Conservation (phyloP, 2,329 filamentous ascomycete genomes). For the Colletotrichum cereale region DNA sequence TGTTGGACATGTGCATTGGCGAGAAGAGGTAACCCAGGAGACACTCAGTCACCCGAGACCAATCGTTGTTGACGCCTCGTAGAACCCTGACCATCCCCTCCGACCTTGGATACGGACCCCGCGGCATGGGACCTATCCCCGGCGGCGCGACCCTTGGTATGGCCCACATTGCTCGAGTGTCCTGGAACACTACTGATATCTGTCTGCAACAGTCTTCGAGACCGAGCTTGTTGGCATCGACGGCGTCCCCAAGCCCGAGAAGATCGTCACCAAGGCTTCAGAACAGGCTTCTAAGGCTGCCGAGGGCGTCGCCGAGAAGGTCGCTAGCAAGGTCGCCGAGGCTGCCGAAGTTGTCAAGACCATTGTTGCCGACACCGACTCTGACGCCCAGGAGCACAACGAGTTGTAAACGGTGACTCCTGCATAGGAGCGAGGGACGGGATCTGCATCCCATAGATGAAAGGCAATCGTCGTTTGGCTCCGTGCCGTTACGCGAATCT, state of each 20-base stretch:
- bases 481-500: background rate
- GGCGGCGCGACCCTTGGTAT: conserved; percentile 80
- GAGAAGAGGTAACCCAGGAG: conserved; percentile 75
- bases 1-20: conserved; percentile 94
- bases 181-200: background rate
- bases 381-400: conserved; percentile 67
- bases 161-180: background rate
- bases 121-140: conserved; percentile 84
- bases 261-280: conserved; percentile 57
- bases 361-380: conserved; percentile 65
- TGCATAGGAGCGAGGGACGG: background rate
- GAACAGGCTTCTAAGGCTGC: conserved; percentile 48
- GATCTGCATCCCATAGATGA: conserved; percentile 14
- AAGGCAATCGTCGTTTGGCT: background rate
- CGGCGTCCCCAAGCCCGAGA: conserved; percentile 71
- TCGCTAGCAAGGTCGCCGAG: conserved; percentile 59
- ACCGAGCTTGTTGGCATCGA: conserved; percentile 89
- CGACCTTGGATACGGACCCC: conserved; percentile 83
- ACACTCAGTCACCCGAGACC: conserved; percentile 1
- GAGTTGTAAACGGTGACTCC: conserved; percentile 61
- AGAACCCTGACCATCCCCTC: conserved; percentile 91
- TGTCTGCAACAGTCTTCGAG: conserved; percentile 77
- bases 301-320: conserved; percentile 58
- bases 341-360: conserved; percentile 67
- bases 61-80: conserved; percentile 33